These are phyloP conservation scores for Hyphopichia burtonii DNA, from an alignment of 1,139 yeast genomes.

Conservation along the genomic window DNA sequence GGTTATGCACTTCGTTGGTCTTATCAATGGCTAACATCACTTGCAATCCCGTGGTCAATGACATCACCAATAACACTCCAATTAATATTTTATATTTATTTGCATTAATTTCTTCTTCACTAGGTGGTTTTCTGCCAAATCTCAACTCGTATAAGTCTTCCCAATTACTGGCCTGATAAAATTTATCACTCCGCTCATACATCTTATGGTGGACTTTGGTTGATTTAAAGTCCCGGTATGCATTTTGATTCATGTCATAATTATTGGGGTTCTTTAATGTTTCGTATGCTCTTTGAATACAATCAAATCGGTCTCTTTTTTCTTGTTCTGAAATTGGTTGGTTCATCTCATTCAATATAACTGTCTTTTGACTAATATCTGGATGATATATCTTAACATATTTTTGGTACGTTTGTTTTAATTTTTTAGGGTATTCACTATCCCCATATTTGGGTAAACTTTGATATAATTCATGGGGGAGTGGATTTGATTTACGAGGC, in stretches of 20 bases:
- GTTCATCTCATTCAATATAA: conserved; percentile 25
- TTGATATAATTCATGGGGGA: conserved; percentile 75
- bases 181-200: conserved; percentile 37
- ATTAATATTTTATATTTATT: conserved; percentile 47
- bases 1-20: conserved; percentile 29
- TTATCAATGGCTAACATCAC: conserved; percentile 41
- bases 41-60: conserved; percentile 44
- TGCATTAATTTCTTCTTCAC: conserved; percentile 41
- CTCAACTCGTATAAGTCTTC: conserved; percentile 57
- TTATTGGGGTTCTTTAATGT: conserved; percentile 56
- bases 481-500: conserved; percentile 60
- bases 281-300: conserved; percentile 71
- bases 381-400: conserved; percentile 88
- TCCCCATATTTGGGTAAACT: conserved; percentile 3
- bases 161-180: conserved; percentile 74
- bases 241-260: background rate
- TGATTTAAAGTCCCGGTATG: background rate
- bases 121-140: conserved; percentile 38
- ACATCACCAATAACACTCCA: conserved; percentile 41
- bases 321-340: conserved; percentile 30
- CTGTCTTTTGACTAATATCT: conserved; percentile 48
- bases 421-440: conserved; percentile 13
- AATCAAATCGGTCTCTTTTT: conserved; percentile 64
- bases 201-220: background rate
- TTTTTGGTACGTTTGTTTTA: conserved; percentile 58